Percentiles rank a stretch among this genome's conserved stretches.
Evolutionary conservation across 1,284 basidiomycete genomes (phyloP).

Genomic region (Papiliotrema nemorosa): DNA sequence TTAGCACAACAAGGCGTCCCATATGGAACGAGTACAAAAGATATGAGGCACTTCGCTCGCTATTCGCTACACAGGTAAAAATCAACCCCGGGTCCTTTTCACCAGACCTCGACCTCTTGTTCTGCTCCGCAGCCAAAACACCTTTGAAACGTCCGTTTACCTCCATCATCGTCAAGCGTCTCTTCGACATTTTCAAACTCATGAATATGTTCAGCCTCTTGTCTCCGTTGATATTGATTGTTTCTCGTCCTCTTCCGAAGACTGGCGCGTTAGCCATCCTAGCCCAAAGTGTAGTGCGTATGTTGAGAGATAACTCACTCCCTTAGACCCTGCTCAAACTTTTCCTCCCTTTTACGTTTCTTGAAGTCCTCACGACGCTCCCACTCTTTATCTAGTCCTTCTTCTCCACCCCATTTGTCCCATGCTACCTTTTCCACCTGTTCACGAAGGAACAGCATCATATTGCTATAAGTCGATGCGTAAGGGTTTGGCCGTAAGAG

Average conservation of each 20-base stretch:
- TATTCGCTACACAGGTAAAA: too few relatives aligned
- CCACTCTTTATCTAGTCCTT: constrained; percentile 86
- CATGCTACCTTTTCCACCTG: constrained; percentile 86
- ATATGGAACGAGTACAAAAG: too few relatives aligned
- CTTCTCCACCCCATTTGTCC: constrained; percentile 94
- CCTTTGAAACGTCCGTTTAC: constrained; percentile 54
- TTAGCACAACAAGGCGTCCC: too few relatives aligned
- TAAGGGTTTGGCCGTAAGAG: constrained; percentile 95
- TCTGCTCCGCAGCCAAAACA: constrained; percentile 84
- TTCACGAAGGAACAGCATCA: constrained; percentile 95
- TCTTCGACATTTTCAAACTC: constrained; percentile 63
- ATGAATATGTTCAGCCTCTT: constrained; percentile 84
- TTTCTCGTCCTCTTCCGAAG: constrained; percentile 79
- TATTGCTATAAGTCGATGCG: constrained; percentile 93
- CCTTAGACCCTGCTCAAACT: constrained; percentile 80
- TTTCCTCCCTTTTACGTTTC: constrained; percentile 86
- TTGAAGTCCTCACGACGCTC: constrained; percentile 74
- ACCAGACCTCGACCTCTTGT: constrained; percentile 78
- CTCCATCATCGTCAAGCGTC: constrained; percentile 53
- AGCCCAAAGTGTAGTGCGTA: not conserved
- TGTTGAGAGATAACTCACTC: constrained; percentile 51
- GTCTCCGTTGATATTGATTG: constrained; percentile 79
- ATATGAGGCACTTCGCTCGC: too few relatives aligned
- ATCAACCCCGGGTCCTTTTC: too few relatives aligned
- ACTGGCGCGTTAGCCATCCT: constrained; percentile 16